Evolutionary conservation across 345 rosid genomes (phyloP), one percentile per base, ranked within the genome.

Genomic region (Stellera chamaejasme): DNA sequence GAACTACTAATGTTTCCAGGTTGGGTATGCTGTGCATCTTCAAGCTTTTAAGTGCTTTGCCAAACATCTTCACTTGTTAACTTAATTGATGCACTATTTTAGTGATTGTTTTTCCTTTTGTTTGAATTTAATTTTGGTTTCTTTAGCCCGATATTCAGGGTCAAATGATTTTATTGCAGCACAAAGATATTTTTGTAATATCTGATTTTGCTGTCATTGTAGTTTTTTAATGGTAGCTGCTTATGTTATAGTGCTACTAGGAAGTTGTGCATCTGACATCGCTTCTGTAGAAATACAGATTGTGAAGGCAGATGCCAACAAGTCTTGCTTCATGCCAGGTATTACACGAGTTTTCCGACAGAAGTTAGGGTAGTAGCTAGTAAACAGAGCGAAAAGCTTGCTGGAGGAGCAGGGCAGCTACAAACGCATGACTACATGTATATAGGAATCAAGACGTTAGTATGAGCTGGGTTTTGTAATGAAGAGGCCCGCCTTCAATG

Each of bases 1-100:
- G 71, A 67, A 59, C 72, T 27, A 48, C 63, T 58, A 56, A 62
- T 57, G 57, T 69, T 72, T 74, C 65, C 70, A 51, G 54, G 60
- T 54, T 27, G 64, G 64, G 73, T 51, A 52, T 58, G 48, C 13
- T 48, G 28, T 50, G 52, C 48, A 48, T 55, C 59, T 63, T 46
- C 59, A 46, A 60, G 60, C 55, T 64, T 72, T 67, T 43, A 51
- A 47, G 60, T 63, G 44, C 63, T 58, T 32, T 63, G 48, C 41
- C 43, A 19, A 59, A 59, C 46, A n/a, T 56, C 4, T 26, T 13
- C 36, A 19, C 45, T 41, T 13, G 28, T 64, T 64, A 41, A 58
- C 52, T 53, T 47, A 11, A 42, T 15, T 44, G 23, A 26, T 54
- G 49, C 54, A 48, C 48, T 65, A 13, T 42, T 54, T 58, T 16